Evolutionary conservation across 2,329 filamentous ascomycete species (phyloP).

Genomic region (Aspergillus glaucus): DNA sequence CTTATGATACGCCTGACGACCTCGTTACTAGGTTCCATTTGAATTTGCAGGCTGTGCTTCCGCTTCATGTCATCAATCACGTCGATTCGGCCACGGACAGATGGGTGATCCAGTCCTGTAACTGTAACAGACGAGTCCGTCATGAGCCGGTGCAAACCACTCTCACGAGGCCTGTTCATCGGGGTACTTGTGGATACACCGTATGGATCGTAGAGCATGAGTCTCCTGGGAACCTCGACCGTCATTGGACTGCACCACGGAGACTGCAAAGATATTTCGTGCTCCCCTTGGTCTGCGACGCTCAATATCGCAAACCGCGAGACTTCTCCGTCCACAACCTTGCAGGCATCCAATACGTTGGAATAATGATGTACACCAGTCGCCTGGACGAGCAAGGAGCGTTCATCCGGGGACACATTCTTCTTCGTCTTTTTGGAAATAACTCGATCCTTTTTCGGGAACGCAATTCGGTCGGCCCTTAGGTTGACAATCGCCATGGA

Average conservation of each 20-base stretch:
- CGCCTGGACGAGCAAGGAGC: conserved; percentile 27
- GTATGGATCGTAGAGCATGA: conserved; percentile 56
- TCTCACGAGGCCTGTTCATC: conserved; percentile 48
- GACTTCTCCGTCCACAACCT: conserved; percentile 59
- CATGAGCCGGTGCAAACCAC: conserved; percentile 41
- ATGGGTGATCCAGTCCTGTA: conserved; percentile 53
- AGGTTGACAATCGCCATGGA: conserved; percentile 62
- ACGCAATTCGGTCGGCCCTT: conserved; percentile 44
- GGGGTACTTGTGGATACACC: conserved; percentile 53
- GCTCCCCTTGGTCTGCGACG: conserved; percentile 56
- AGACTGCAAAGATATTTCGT: conserved; percentile 65
- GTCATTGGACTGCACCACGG: conserved; percentile 68
- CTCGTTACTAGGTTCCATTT: conserved; percentile 59
- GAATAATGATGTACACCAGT: conserved; percentile 53
- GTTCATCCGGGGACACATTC: conserved; percentile 15
- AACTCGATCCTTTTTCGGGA: conserved; percentile 20
- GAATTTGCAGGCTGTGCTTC: conserved; percentile 61
- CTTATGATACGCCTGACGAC: conserved; percentile 57
- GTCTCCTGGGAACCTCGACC: conserved; percentile 53
- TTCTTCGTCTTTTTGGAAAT: conserved; percentile 22
- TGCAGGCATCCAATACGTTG: conserved; percentile 67
- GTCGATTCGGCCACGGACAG: conserved; percentile 57
- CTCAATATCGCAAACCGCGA: conserved; percentile 66
- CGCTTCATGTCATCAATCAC: conserved; percentile 57
- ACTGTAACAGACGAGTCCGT: conserved; percentile 38